Percentiles rank a stretch among this genome's conserved stretches.
Evolutionary conservation across 2,329 filamentous ascomycete genomes (phyloP).

Genomic region (Stagonosporopsis rhizophila): DNA sequence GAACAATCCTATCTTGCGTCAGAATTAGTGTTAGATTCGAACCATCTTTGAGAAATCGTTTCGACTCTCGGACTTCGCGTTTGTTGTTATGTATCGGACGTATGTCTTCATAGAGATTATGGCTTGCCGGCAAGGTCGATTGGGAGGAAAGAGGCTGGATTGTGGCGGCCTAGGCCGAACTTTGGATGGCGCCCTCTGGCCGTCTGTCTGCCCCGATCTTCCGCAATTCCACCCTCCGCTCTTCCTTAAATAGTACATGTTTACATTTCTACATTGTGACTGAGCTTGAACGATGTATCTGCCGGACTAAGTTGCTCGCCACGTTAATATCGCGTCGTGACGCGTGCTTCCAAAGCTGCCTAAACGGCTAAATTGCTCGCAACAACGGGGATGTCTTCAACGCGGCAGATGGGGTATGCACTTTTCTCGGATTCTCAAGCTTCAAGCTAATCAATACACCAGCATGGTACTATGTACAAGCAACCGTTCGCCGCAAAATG

Average conservation of each 20-base stretch:
- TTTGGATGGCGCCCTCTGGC: slow-evolving; percentile 1
- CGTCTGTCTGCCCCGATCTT: neutral
- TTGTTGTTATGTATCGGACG: neutral
- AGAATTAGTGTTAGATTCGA: neutral
- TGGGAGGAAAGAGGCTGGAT: neutral
- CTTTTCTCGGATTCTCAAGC: too few relatives aligned
- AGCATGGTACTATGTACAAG: neutral
- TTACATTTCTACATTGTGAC: neutral
- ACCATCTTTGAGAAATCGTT: neutral
- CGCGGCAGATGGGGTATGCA: neutral
- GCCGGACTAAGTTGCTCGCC: neutral
- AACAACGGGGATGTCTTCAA: neutral
- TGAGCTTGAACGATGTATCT: neutral
- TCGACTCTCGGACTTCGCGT: neutral
- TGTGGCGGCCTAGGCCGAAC: neutral
- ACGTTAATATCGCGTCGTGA: neutral
- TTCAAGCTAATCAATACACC: neutral
- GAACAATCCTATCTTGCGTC: neutral
- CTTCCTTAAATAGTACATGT: neutral
- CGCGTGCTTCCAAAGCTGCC: slow-evolving; percentile 20
- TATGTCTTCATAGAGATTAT: neutral
- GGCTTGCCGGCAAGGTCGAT: neutral
- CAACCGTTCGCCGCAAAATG: neutral
- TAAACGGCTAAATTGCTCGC: slow-evolving; percentile 43
- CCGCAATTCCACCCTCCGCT: neutral